A percentile compares a stretch with the other conserved stretches of the same genome.
These are phyloP conservation scores for Monilinia laxa DNA, from an alignment of 2,329 filamentous ascomycete genomes.

Conservation along the genomic window DNA sequence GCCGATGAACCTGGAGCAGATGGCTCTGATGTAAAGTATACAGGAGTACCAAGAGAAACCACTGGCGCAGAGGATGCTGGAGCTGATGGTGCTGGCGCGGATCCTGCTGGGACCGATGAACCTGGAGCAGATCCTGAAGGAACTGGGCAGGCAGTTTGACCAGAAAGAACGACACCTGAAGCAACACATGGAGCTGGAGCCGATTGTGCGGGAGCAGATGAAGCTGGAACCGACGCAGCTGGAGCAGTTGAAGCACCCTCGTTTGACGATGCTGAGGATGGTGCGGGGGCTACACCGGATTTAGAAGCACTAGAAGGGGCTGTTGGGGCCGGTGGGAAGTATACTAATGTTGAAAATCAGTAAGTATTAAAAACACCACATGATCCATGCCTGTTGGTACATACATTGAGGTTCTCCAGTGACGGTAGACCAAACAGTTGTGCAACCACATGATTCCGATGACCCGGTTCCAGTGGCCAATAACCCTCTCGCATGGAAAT, in stretches of 20 bases:
- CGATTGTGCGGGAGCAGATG: not conserved
- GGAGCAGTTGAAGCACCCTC: not conserved
- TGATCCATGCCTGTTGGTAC: constrained; percentile 31
- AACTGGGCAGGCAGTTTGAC: not conserved
- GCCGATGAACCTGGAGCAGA: not conserved
- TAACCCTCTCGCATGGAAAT: constrained; percentile 53
- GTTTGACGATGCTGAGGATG: constrained; percentile 13
- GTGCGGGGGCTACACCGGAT: not conserved
- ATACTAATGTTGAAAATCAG: constrained; percentile 27
- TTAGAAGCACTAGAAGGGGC: constrained; percentile 27
- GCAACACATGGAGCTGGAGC: not conserved
- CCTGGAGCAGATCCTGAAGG: constrained; percentile 19
- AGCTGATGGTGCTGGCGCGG: not conserved
- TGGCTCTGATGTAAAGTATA: constrained; percentile 7
- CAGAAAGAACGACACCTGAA: not conserved
- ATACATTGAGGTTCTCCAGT: constrained; percentile 66
- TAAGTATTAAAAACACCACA: not conserved
- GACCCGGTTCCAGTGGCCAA: constrained; percentile 28
- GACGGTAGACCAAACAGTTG: constrained; percentile 70
- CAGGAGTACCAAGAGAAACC: not conserved
- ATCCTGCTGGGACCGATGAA: too few species aligned
- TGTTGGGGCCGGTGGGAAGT: constrained; percentile 32
- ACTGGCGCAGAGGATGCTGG: not conserved
- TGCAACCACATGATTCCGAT: constrained; percentile 63
- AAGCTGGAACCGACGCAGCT: not conserved